phyloP scores from a whole-genome alignment of 805 yeast genomes.

The Ogataea chonburiensis region DNA sequence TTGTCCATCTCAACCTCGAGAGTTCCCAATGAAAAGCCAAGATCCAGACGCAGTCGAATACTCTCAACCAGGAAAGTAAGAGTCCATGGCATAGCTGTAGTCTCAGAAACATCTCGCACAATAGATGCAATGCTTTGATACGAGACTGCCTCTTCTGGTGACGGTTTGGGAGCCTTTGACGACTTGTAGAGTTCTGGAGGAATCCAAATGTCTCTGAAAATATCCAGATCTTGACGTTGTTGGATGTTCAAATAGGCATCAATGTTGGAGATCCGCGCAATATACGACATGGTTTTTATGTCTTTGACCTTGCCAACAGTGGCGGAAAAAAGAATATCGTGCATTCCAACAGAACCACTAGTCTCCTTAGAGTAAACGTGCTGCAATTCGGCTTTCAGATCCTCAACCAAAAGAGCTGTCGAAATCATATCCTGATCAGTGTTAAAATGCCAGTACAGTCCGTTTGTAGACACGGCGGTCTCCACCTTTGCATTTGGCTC shows the following conservation, averaged over 20 bases:
- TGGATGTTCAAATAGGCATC: slow-evolving; percentile 69
- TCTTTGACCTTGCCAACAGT: slow-evolving; percentile 42
- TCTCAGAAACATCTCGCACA: slow-evolving; percentile 56
- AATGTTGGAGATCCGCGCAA: slow-evolving; percentile 49
- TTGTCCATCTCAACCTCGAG: slow-evolving; percentile 53
- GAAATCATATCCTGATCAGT: slow-evolving; percentile 44
- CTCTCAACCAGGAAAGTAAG: slow-evolving; percentile 55
- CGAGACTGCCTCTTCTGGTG: slow-evolving; percentile 1
- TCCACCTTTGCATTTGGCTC: slow-evolving; percentile 93
- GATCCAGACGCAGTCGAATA: slow-evolving; percentile 58
- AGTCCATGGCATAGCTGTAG: slow-evolving; percentile 74
- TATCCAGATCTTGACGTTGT: slow-evolving; percentile 81
- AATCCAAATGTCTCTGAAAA: slow-evolving; percentile 82
- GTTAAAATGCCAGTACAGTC: slow-evolving; percentile 57
- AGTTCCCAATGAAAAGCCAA: slow-evolving; percentile 82
- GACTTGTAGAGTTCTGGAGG: slow-evolving; percentile 42
- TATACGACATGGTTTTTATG: slow-evolving; percentile 47
- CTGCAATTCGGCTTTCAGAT: slow-evolving; percentile 70
- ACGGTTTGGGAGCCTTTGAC: slow-evolving; percentile 16
- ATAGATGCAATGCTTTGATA: slow-evolving; percentile 42
- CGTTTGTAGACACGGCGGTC: slow-evolving; percentile 73
- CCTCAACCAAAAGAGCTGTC: slow-evolving; percentile 48
- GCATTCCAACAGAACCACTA: slow-evolving; percentile 64
- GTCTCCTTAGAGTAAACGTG: slow-evolving; percentile 89
- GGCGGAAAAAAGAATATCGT: slow-evolving; percentile 48